Evolutionary conservation across 78 protist genomes (phyloP).

Genomic region (Dictyostelium capitatum): DNA sequence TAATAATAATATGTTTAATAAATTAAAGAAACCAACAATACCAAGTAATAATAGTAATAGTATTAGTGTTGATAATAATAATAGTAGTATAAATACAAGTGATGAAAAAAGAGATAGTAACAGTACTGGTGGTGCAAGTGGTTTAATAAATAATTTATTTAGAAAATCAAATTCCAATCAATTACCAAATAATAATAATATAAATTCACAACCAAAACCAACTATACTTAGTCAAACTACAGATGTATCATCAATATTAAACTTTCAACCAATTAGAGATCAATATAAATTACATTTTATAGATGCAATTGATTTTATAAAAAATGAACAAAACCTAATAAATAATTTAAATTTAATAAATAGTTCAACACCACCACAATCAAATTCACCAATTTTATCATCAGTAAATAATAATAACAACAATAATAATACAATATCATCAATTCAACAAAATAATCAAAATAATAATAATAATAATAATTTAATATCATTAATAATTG

Average conservation of each 20-base stretch:
- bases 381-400: neutral
- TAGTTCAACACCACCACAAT: neutral
- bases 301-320: neutral
- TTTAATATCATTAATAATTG: slow-evolving; percentile 89
- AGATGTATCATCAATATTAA: neutral
- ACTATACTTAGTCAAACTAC: slow-evolving; percentile 16
- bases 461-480: neutral
- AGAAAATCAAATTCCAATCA: neutral
- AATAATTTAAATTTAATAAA: neutral
- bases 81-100: slow-evolving; percentile 1
- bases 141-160: neutral
- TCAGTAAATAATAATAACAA: neutral
- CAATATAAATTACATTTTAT: slow-evolving; percentile 22
- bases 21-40: slow-evolving; percentile 5
- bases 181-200: neutral
- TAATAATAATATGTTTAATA: neutral
- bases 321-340: slow-evolving; percentile 1
- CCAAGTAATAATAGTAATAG: neutral
- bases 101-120: neutral
- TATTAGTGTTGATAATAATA: neutral
- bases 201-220: neutral
- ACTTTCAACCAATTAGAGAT: slow-evolving; percentile 10
- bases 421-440: neutral
- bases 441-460: neutral
- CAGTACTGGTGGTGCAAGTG: neutral